Percentiles rank a stretch among this genome's conserved stretches.
Conservation (phyloP, 371 early-diverging fungal species). For the Syncephalastrum racemosum region DNA sequence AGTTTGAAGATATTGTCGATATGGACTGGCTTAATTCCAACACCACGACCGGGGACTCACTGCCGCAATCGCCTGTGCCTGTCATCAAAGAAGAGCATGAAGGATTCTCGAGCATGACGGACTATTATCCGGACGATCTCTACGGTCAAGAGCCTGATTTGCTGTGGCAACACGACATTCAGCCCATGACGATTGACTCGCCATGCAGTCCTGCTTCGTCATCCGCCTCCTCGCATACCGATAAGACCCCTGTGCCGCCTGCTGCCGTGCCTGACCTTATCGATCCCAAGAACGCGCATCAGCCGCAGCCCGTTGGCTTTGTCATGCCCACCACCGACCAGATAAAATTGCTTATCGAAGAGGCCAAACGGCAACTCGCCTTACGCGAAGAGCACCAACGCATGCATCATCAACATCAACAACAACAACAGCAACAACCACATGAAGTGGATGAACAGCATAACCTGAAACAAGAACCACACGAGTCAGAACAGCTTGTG, state of each 20-base stretch:
- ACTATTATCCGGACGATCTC: slow-evolving; percentile 4
- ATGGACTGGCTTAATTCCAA: slow-evolving; percentile 46
- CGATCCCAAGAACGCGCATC: background rate
- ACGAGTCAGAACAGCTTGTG: background rate
- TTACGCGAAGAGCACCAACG: slow-evolving; percentile 13
- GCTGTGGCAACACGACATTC: slow-evolving; percentile 15
- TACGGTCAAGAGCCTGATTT: slow-evolving; percentile 7
- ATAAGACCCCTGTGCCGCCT: background rate
- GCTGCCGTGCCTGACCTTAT: slow-evolving; percentile 1
- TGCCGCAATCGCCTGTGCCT: slow-evolving; percentile 1
- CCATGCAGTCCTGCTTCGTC: slow-evolving; percentile 10
- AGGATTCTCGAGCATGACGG: slow-evolving; percentile 2
- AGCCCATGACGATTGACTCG: slow-evolving; percentile 3
- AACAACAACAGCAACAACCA: background rate
- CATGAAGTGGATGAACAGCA: background rate
- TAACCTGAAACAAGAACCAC: background rate
- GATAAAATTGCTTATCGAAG: slow-evolving; percentile 44
- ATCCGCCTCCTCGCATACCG: slow-evolving; percentile 8
- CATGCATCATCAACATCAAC: background rate
- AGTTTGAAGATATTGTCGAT: slow-evolving; percentile 51
- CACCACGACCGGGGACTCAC: slow-evolving; percentile 8
- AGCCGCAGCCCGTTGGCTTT: slow-evolving; percentile 6
- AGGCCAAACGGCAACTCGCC: slow-evolving; percentile 38
- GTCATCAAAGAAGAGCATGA: slow-evolving; percentile 15
- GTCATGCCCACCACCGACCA: slow-evolving; percentile 42